Conservation (phyloP, 1,284 basidiomycete genomes). For the Marasmius fiardii region DNA sequence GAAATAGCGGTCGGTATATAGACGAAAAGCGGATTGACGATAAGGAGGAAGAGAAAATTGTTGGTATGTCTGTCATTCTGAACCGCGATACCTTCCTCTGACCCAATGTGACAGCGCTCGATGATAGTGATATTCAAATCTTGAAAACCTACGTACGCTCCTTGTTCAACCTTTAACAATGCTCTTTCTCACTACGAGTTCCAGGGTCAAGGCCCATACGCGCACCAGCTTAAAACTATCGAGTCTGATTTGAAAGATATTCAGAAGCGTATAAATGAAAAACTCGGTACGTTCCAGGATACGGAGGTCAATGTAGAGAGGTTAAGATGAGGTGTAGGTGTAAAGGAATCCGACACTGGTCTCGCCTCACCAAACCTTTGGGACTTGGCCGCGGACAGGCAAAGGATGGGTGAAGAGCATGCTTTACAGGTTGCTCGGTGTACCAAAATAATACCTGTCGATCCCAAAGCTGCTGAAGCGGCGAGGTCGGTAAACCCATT, state of each 20-base stretch:
- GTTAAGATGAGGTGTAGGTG: conserved; percentile 45
- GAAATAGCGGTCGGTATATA: conserved; percentile 28
- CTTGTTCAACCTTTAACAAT: conserved; percentile 3
- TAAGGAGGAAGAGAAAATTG: conserved; percentile 91
- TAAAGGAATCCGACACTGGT: conserved; percentile 98
- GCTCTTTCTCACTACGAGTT: neutral
- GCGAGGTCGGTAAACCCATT: conserved; percentile 70
- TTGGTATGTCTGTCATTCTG: conserved; percentile 50
- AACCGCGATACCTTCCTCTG: conserved; percentile 5
- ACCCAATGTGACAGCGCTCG: conserved; percentile 62
- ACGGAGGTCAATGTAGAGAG: neutral
- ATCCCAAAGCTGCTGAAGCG: conserved; percentile 67
- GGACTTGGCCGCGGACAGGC: conserved; percentile 88
- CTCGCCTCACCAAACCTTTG: conserved; percentile 95
- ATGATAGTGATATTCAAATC: conserved; percentile 99
- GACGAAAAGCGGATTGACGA: conserved; percentile 81
- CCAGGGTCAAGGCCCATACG: conserved; percentile 98
- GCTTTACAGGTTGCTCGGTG: conserved; percentile 96
- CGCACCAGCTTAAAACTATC: conserved; percentile 82
- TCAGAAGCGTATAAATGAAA: conserved; percentile 96
- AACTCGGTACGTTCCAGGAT: conserved; percentile 64
- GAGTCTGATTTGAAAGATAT: conserved; percentile 95
- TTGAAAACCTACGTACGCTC: conserved; percentile 89
- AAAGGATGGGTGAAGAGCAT: conserved; percentile 91
- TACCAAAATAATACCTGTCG: conserved; percentile 94